Base-by-base conservation (phyloP, 352 stramenopile genomes). In the Thraustochytrium sp. region DNA sequence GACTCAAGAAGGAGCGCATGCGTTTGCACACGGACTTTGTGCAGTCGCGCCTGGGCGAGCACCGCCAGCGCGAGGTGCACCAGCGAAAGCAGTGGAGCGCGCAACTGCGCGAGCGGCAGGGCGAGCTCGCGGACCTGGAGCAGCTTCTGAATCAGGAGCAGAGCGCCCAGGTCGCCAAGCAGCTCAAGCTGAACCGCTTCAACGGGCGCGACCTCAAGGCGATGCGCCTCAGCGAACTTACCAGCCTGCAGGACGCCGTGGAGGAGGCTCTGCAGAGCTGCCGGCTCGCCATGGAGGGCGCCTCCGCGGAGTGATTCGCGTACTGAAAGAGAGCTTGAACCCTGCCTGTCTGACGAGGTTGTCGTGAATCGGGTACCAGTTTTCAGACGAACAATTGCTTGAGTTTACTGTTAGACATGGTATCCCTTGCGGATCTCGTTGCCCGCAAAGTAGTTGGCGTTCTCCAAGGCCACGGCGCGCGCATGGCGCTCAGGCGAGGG, bases 21-120 rank as follows among this genome's bases (percentile, higher is more conserved):
- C 9, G 46, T 21, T 44, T 72, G 11, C 59, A 72, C 40, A 49
- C 59, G 3, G 36, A 72, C 36, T 72, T 34, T 44, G 8, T 26
- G 18, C 23, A 72, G 23, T 11, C 59, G 2, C 23, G 11, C 9
- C 59, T 72, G 9, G 40, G 34, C 1, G 59, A 44, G 13, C 59
- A 72, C 31, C 59, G 59, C 31, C 59, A 31, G 26, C 46, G 13
- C 40, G 59, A 72, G n/a, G 40, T 72, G 29, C 59, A 49, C 16
- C 59, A 72, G 40, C 59, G 59, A 9, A 72, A 72, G 36, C 59
- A 72, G 26, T 72, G 59, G 59, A 72, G 59, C 59, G 59, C 59
- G 9, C 59, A 72, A 29, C 36, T 46, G 9, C 3, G 59, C 3
- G 59, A 72, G 31, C 23, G n/a, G 36, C 36, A 72, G 59, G 59